Percentiles rank a stretch among this genome's conserved stretches.
phyloP scores from a whole-genome alignment of 2,329 filamentous ascomycete genomes.

The Paraconiothyrium sp. region DNA sequence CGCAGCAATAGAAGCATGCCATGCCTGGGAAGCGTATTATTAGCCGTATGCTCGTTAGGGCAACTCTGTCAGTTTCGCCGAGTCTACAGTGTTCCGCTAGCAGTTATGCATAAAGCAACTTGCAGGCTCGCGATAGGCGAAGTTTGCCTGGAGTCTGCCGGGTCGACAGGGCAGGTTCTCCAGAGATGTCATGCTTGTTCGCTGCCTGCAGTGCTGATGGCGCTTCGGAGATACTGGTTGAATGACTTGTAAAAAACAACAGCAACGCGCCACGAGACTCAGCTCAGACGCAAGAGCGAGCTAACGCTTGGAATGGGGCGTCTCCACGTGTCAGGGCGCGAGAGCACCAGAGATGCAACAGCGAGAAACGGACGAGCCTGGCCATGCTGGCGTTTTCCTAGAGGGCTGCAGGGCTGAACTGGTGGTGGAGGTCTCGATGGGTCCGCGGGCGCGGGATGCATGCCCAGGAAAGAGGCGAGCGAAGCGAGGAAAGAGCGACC shows the following conservation, averaged over 20 bases:
- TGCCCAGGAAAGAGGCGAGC: neutral
- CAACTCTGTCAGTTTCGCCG: neutral
- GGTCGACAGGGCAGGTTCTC: slow-evolving; percentile 1
- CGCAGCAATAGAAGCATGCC: slow-evolving; percentile 19
- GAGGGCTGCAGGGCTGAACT: neutral
- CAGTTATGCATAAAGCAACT: neutral
- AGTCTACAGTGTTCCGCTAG: neutral
- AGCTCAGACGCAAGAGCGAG: slow-evolving; percentile 15
- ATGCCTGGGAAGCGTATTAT: neutral
- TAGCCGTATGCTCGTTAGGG: neutral
- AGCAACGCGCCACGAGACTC: neutral
- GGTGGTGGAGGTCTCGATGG: slow-evolving; percentile 10
- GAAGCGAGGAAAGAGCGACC: slow-evolving; percentile 1
- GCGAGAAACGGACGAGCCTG: neutral
- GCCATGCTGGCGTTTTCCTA: neutral
- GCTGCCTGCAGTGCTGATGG: neutral
- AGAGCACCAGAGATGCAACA: neutral
- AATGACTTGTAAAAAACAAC: too few species aligned
- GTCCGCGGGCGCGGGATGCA: neutral
- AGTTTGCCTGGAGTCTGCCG: neutral
- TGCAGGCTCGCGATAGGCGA: neutral
- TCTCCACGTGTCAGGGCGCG: neutral
- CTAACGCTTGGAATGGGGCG: neutral
- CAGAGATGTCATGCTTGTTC: neutral
- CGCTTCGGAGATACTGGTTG: neutral